Base-by-base conservation (phyloP, 2,329 filamentous ascomycete species). In the Monosporascus sp. region DNA sequence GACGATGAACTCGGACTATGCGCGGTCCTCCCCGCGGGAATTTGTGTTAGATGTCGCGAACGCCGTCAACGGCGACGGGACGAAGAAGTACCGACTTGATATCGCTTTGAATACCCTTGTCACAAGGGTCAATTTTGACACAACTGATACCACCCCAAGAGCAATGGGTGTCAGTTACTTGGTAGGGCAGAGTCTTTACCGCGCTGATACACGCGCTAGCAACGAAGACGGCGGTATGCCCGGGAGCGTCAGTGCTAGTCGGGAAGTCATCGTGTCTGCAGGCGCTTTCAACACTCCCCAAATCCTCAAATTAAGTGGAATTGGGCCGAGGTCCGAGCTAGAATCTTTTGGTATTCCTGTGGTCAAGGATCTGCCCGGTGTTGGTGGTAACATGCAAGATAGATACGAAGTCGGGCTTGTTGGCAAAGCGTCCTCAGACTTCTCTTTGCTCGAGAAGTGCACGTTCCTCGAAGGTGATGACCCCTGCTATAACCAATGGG, bases 331-430 rank as follows among this genome's bases (percentile, higher is more conserved):
- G 17, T 57, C 49, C 1, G 66, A 70, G 49, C 62, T 72, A 20
- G 56, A 60, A 22, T 50, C 52, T 43, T 57, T 77, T 60, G 65
- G 70, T 22, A 83, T 84, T 52, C 68, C 73, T 1, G 72, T 82
- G 8, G 60, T 82, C 44, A 67, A 71, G 1, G 74, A 85, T 57
- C 71, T 81, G 2, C 81, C 80, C 0, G 82, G 80, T 44, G 81
- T 86, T 14, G 82, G 43, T n/a, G 20, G 17, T 5, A 48, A 48
- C 27, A 11, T 38, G n/a, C 59, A 63, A 37, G 64, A 66, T 40
- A 56, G 58, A 20, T 57, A 64, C 50, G 62, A 65, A 51, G 50
- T 60, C 8, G 54, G 53, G 19, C 46, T 65, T 2, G 53, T 63
- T 38, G 54, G 55, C 11, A 53, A 60, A n/a, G 51, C 56, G 16